Evolutionary conservation across 192 early-diverging fungal species (phyloP), one percentile per base, ranked within the genome.

Genomic region (Phlyctochytrium arcticum): DNA sequence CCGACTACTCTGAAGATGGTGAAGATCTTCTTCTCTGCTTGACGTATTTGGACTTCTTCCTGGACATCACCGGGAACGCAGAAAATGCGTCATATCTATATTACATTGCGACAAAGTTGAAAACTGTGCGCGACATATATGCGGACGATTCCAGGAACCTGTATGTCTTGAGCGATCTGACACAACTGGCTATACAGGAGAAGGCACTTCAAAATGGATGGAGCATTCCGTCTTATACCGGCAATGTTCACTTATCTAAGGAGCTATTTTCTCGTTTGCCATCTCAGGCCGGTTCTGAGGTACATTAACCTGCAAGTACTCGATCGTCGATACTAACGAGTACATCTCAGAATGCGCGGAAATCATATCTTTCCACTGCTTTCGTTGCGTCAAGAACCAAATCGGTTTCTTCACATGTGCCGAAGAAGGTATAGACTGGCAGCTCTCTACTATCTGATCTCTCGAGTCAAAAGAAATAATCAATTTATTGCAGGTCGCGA

Each of bases 41-140:
- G 12, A 67, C 78, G 42, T 98, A 96, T 65, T 82, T 98, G 36
- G 88, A 94, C 44, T 94, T 95, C 62, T 96, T 84, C 65, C 67
- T 96, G 23, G 83, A 85, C 32, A 81, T 84, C 17, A 85, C 95
- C 62, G 90, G 83, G 24, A 87, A 78, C 10, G 67, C 85, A 12
- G 88, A 94, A 21, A 98, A 95, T 69, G 80, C 90, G 0, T 93
- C 92, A 0, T 86, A 89, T 48, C 62, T 98, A 24, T 96, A 85
- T 65, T 78, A 90, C 62, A 70, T 87, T 48, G 83, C 83, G 0
- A 75, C 85, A 15, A 79, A 90, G 54, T 48, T 98, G 48, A 98
- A 98, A 70, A 83, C 86, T 5, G 81, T 89, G 26, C 69, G 71
- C 6, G 88, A 92, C 80, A 54, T 66, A 3, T 71, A 76, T 32